Conservation (phyloP, 352 stramenopile genomes). For the Phytophthora cactorum region DNA sequence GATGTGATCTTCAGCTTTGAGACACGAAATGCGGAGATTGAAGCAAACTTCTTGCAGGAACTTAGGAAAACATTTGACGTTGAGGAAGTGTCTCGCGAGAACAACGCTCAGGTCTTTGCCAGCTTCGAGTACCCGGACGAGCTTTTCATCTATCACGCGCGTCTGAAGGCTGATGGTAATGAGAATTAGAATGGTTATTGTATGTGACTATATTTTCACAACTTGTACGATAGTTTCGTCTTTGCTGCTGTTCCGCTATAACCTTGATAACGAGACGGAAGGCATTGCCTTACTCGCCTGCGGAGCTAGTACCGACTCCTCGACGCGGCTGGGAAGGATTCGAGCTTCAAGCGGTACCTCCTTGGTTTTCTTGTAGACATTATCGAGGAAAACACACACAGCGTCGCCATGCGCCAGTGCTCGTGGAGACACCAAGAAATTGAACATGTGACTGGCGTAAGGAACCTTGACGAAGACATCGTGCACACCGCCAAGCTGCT, state of each 20-base stretch:
- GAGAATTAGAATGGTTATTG: conserved; percentile 14
- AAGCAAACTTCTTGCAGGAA: conserved; percentile 46
- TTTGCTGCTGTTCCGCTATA: conserved; percentile 21
- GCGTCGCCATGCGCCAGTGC: conserved; percentile 59
- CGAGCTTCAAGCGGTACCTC: conserved; percentile 34
- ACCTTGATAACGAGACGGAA: conserved; percentile 20
- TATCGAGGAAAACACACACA: conserved; percentile 62
- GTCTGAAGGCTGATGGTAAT: conserved; percentile 21
- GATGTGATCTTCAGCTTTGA: conserved; percentile 57
- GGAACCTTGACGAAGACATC: conserved; percentile 69
- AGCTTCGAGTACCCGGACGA: conserved; percentile 50
- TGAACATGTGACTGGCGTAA: conserved; percentile 67
- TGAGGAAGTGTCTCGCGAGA: conserved; percentile 21
- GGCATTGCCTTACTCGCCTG: not conserved
- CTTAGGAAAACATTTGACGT: conserved; percentile 39
- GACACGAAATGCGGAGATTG: conserved; percentile 45
- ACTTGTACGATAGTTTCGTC: conserved; percentile 24
- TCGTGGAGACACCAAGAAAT: conserved; percentile 61
- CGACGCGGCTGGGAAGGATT: conserved; percentile 19
- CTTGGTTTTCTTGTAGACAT: conserved; percentile 56
- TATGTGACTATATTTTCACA: conserved; percentile 21
- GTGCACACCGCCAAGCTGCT: conserved; percentile 39
- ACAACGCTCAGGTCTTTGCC: conserved; percentile 32
- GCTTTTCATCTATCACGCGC: conserved; percentile 51
- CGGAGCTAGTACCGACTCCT: conserved; percentile 5